Evolutionary conservation across 2,329 filamentous ascomycete species (phyloP).

Genomic region (Aspergillus sergii): DNA sequence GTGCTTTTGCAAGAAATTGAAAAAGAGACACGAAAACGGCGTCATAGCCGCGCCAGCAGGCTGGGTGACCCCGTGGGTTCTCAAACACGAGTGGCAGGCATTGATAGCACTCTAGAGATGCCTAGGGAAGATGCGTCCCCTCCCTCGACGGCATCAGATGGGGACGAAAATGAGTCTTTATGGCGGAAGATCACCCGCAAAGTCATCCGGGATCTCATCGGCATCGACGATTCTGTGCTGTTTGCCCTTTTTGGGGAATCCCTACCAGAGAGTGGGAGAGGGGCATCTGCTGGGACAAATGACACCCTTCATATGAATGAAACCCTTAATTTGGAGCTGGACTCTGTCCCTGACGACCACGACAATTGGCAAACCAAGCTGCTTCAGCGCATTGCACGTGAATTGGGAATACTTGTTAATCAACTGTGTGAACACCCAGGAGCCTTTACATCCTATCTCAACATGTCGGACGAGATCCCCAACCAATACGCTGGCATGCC

Average conservation of each 20-base stretch:
- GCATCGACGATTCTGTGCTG: conserved; percentile 82
- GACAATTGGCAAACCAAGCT: conserved; percentile 63
- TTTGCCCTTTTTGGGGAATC: conserved; percentile 85
- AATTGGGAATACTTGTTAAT: conserved; percentile 81
- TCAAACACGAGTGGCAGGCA: conserved; percentile 22
- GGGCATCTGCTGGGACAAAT: conserved; percentile 27
- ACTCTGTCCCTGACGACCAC: conserved; percentile 29
- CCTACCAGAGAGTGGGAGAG: conserved; percentile 51
- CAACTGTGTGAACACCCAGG: conserved; percentile 85
- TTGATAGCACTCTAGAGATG: conserved; percentile 46
- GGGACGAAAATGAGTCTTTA: conserved; percentile 65
- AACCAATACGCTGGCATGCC: conserved; percentile 80
- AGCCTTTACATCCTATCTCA: conserved; percentile 80
- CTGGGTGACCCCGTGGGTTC: conserved; percentile 19
- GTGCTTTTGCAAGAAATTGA: conserved; percentile 87
- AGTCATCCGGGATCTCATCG: conserved; percentile 86
- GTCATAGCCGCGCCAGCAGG: conserved; percentile 32
- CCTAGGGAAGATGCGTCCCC: conserved; percentile 56
- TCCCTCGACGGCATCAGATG: conserved; percentile 36
- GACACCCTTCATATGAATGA: conserved; percentile 39
- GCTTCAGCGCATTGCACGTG: conserved; percentile 80
- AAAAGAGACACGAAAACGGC: conserved; percentile 74
- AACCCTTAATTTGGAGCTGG: conserved; percentile 32
- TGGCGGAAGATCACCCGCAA: conserved; percentile 81
- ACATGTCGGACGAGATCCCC: conserved; percentile 61